Evolutionary conservation across 371 early-diverging fungal species (phyloP), one percentile per base, ranked within the genome.

Genomic region (Mucor piriformis): DNA sequence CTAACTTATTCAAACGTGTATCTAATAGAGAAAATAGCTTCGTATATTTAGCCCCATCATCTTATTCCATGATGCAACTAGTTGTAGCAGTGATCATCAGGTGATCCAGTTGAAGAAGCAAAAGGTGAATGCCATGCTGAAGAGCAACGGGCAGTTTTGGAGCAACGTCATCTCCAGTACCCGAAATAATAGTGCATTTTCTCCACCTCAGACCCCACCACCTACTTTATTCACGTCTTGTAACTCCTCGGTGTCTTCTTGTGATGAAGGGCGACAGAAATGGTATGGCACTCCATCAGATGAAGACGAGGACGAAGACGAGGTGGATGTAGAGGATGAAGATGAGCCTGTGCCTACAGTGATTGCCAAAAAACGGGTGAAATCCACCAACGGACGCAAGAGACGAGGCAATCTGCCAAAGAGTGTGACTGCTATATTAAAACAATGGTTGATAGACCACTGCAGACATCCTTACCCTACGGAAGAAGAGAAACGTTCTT

Each of bases 391-490:
- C 32, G 58, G 58, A 15, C 40, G 44, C 23, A 63, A 64, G 47
- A 62, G 79, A 16, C 63, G 84, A 23, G 82, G 81, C 40, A 84
- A 84, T 48, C 61, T 82, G 24, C 83, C 82, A 15, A 82, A 79
- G 35, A 55, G 64, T 0, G 82, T 85, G 23, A 83, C 82, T 25
- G 79, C 79, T 8, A 70, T 79, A 16, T 64, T 91, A 18, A 84
- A 83, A 63, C 62, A 70, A 27, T 92, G 92, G 91, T 63, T 92
- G 23, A 72, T 81, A 59, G 82, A 88, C 44, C 78, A 92, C 55
- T 72, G 79, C 7, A 73, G 72, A 42, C 84, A 91, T 55, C 91
- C 93, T 3, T 92, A 90, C 54, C 93, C 93, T 0, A 83, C 80
- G 6, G 91, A 90, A 50, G 83, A 83, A 20, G 86, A 88, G 44